Conservation (phyloP, 176 grass and related monocot species). For the Rhynchospora pubera region DNA sequence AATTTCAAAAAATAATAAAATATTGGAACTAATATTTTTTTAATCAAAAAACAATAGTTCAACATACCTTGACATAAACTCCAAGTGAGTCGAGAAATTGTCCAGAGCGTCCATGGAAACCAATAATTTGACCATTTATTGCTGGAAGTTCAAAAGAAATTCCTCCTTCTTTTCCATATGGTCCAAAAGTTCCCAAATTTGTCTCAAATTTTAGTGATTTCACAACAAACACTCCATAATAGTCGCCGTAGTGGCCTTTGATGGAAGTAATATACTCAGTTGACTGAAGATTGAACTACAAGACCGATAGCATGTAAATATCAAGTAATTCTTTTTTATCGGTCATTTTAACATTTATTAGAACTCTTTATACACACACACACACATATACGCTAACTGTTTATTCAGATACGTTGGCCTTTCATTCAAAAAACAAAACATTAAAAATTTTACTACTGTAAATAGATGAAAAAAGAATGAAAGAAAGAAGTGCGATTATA, state of each 20-base stretch:
- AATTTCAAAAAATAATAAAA: no score
- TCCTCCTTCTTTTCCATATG: constrained; percentile 35
- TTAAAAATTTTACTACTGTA: no score
- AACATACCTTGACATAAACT: constrained; percentile 27
- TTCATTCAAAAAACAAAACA: no score
- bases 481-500: no score
- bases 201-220: constrained; percentile 36
- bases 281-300: neutral
- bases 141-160: constrained; percentile 36
- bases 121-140: constrained; percentile 32
- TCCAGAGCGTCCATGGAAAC: constrained; percentile 43
- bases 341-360: no score
- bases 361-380: no score
- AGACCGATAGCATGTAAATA: neutral
- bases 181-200: constrained; percentile 30
- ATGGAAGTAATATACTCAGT: constrained; percentile 10
- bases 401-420: neutral
- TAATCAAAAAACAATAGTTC: no score
- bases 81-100: constrained; percentile 37
- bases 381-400: no score
- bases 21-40: no score
- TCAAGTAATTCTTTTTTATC: no score
- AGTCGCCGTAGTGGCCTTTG: constrained; percentile 19
- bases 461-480: no score
- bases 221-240: neutral